Evolutionary conservation across 2,329 filamentous ascomycete genomes (phyloP), one percentile per base, ranked within the genome.

Genomic region (Aspergillus pseudonomiae): DNA sequence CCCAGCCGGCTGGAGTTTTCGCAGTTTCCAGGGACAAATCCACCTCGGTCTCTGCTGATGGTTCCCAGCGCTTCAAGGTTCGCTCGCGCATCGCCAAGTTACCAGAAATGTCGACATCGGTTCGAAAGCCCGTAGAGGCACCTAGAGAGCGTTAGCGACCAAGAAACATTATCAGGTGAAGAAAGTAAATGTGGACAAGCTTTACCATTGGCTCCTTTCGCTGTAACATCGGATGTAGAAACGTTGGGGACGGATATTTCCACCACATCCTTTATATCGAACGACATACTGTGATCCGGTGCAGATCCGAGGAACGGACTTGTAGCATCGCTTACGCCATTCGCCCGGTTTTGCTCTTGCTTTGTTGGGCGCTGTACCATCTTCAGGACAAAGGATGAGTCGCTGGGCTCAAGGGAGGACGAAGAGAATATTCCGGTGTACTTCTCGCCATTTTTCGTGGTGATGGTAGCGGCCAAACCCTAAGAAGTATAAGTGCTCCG

Each of bases 21-120:
- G 83, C 71, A 57, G 82, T 87, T 71, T 95, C 93, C 28, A 97
- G 83, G 55, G 90, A 90, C 68, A 91, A 84, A 73, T 94, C 90
- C 46, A 86, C 77, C 32, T 85, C 85, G 5, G 78, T 75, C 66
- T 89, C 88, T 5, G 83, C 77, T 68, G 89, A 89, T 7, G 92
- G 88, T 61, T 93, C 87, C 93, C 94, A 98, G 70, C 86, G 89
- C 74, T 97, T 89, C 46, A 98, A 83, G 59, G 88, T 83, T 64
- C 93, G 89, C 78, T 96, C 92, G 63, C 86, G 88, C 56, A 87
- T 84, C 53, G 85, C 80, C 67, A 89, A 86, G 71, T 85, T 86
- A 68, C 91, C 91, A 9, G 94, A 95, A 67, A 98, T 97, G 72
- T 95, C 92, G 39, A 88, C 83, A 75, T 98, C 94, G 28, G 94